Evolutionary conservation across 202 grass and related monocot species (phyloP), one percentile per base, ranked within the genome.

Genomic region (Alloteropsis angusta): DNA sequence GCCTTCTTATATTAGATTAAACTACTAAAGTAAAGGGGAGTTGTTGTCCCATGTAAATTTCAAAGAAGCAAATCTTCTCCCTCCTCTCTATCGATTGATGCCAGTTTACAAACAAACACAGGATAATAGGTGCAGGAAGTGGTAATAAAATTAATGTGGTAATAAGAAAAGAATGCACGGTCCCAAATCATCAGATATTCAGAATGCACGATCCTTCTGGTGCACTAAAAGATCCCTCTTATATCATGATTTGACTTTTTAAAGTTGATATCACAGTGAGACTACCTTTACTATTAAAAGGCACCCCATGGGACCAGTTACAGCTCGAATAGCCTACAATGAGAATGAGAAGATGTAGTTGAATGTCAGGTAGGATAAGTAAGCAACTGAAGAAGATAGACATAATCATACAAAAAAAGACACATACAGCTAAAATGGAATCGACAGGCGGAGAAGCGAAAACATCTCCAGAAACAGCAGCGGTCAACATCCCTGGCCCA

Each of bases 211-310:
- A 72, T 38, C 50, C 61, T 65, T 48, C 25, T 57, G 15, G 42
- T 45, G 50, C 60, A 52, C 49, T 34, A 78, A 32, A 50, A 49
- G 45, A 9, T 76, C 38, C 15, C 46, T 72, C 55, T 82, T 47
- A 28, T 65, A 21, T 54, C 71, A 54, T 19, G 19, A 78, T 73
- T 37, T 70, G 35, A 53, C 11, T 21, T 73, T 63, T 43, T 48
- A 78, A 53, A 77, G 32, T 42, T 52, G 22, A 85, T 65, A 32
- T 37, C 23, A 69, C 23, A 69, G 14, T 28, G 45, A 30, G 45
- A 82, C 60, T 91, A 96, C 96, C 96, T 81, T 99, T 76, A 99
- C 90, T 84, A 96, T 96, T 41, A 99, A 79, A 87, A 99, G 96
- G 83, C 96, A 99, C 35, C 96, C 96, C 88, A 89, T 96, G 32